Percentiles rank a stretch among this genome's conserved stretches.
Conservation (phyloP, 306 rosid genomes). For the apple (Malus domestica) region ASM211411v1 NC_041801.1:16802501-16803000, state of each 20-base stretch:
- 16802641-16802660: constrained; percentile 83
- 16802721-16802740: constrained; percentile 79
- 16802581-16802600: constrained; percentile 64
- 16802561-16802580: constrained; percentile 62
- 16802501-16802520: constrained; percentile 86
- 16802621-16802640: constrained; percentile 89
- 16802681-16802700: constrained; percentile 91
- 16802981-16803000: not conserved
- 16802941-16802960: not conserved
- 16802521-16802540: constrained; percentile 71
- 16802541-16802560: constrained; percentile 70
- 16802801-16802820: constrained; percentile 73
- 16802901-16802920: not conserved
- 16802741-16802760: constrained; percentile 56
- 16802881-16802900: not conserved
- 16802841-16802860: not conserved
- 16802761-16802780: constrained; percentile 56
- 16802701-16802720: constrained; percentile 79
- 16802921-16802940: not conserved
- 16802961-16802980: constrained; percentile 1
- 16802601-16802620: constrained; percentile 88
- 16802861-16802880: not conserved
- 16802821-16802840: not conserved
- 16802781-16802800: constrained; percentile 48
- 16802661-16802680: constrained; percentile 89